Base-by-base conservation (phyloP, 2,329 filamentous ascomycete species). In the Botrytis fabae region DNA sequence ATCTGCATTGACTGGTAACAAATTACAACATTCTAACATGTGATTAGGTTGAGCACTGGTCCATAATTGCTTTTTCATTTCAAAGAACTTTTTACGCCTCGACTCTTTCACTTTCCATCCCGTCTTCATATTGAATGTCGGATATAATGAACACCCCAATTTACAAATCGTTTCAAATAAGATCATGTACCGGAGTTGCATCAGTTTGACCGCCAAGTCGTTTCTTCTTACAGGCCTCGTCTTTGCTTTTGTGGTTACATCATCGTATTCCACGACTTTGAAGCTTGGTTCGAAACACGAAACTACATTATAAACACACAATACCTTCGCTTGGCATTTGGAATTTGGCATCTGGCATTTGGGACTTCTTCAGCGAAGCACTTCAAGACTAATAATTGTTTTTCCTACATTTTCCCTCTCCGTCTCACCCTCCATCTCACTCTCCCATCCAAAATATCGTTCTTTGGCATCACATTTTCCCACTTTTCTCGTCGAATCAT, bases 381-480 rank as follows among this genome's bases (percentile, higher is more conserved):
- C 69, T 78, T 76, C 73, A 76, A 77, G 74, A 76, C 77, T 79
- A 80, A 78, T 79, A 78, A 76, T 75, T 78, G 74, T 76, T 76
- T 76, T 75, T 73, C 66, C 60, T 61, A 73, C 48, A 61, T 72
- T 77, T 77, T 64, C 70, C 51, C 54, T 60, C 54, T 72, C 64
- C 35, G 28, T 68, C 65, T 70, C 54, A 46, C 8, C 22, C 66
- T 54, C 64, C 22, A 25, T 57, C 44, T 66, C 28, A 38, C 65
- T 57, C 54, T 38, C 51, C 51, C 51, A 40, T 60, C 38, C 40
- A 44, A 60, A 44, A 42, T 51, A 35, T 73, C 42, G 40, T 72
- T 51, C 40, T 63, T 51, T 68, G 72, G 75, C 76, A 77, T 79
- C 73, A 73, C 74, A 75, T 75, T 75, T 38, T 68, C 14, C 63